Conservation (phyloP, 306 rosid species). For the Prunus kanzakura region DNA sequence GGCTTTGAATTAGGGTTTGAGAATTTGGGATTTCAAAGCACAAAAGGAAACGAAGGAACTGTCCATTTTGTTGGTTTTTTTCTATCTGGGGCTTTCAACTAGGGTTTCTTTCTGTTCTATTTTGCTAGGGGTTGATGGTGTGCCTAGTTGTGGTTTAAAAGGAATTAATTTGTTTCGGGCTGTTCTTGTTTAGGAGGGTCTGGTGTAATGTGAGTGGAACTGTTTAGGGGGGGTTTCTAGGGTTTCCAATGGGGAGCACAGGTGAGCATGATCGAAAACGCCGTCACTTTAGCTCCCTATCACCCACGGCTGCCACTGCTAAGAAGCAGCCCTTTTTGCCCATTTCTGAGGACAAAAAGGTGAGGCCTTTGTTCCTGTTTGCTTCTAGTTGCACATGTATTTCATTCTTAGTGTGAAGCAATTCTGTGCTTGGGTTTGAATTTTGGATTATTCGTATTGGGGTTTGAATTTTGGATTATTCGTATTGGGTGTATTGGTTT, state of each 20-base stretch:
- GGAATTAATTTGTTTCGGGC: conserved; percentile 22
- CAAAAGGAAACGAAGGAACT: not conserved
- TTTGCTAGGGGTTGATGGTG: not conserved
- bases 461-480: not conserved
- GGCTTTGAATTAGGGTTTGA: conserved; percentile 17
- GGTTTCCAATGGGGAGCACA: conserved; percentile 92
- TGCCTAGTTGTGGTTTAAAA: conserved; percentile 1
- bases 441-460: not conserved
- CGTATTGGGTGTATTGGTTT: not conserved
- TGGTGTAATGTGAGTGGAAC: conserved; percentile 48
- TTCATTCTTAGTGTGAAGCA: conserved; percentile 9
- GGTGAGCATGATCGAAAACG: conserved; percentile 87
- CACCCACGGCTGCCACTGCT: conserved; percentile 67
- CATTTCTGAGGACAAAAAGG: conserved; percentile 86
- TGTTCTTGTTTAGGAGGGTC: conserved; percentile 18
- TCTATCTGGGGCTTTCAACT: conserved; percentile 32
- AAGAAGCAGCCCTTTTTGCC: conserved; percentile 75
- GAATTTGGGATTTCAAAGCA: conserved; percentile 11
- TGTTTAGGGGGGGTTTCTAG: conserved; percentile 39
- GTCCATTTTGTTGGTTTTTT: not conserved
- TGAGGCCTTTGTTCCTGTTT: conserved; percentile 12
- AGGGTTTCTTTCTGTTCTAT: conserved; percentile 41
- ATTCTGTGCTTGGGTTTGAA: not conserved
- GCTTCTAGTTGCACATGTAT: conserved; percentile 9
- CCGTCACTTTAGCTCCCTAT: conserved; percentile 81